phyloP scores from a whole-genome alignment of 2,329 filamentous ascomycete genomes.

The Mycocentrospora acerina region DNA sequence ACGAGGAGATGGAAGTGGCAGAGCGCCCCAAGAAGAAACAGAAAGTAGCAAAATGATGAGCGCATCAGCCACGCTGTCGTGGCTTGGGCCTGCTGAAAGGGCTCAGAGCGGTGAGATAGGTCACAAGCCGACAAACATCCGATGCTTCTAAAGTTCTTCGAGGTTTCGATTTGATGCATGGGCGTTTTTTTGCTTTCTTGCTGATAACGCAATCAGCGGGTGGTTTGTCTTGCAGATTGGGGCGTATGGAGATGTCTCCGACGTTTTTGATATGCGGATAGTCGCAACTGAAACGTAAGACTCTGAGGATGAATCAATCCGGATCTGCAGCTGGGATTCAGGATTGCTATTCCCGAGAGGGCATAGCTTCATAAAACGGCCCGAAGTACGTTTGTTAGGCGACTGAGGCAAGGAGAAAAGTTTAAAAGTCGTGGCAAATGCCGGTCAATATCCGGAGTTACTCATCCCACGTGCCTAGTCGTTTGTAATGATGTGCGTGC shows the following conservation, averaged over 20 bases:
- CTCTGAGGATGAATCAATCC: slow-evolving; percentile 17
- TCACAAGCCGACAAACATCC: slow-evolving; percentile 23
- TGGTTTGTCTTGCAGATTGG: slow-evolving; percentile 2
- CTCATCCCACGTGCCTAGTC: slow-evolving; percentile 14
- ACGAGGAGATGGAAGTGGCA: slow-evolving; percentile 51
- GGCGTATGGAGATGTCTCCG: slow-evolving; percentile 22
- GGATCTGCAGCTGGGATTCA: slow-evolving; percentile 17
- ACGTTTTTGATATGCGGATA: slow-evolving; percentile 12
- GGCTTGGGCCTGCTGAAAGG: slow-evolving; percentile 2
- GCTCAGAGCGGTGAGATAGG: slow-evolving; percentile 15
- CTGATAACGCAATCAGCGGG: slow-evolving; percentile 8
- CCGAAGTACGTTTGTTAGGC: slow-evolving; percentile 21
- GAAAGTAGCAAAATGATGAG: slow-evolving; percentile 49
- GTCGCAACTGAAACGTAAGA: slow-evolving; percentile 14
- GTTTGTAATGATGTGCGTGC: slow-evolving; percentile 20
- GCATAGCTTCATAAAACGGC: slow-evolving; percentile 22
- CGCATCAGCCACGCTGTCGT: slow-evolving; percentile 5
- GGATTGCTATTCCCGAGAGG: slow-evolving; percentile 7
- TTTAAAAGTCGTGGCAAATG: slow-evolving; percentile 31
- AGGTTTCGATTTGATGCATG: slow-evolving; percentile 22
- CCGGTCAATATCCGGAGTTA: slow-evolving; percentile 23
- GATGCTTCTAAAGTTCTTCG: slow-evolving; percentile 22
- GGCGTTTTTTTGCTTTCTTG: slow-evolving; percentile 13
- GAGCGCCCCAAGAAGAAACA: slow-evolving; percentile 66
- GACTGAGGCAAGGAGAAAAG: slow-evolving; percentile 21